Conservation (phyloP, 1,284 basidiomycete genomes). For the Exsudoporus floridanus region DNA sequence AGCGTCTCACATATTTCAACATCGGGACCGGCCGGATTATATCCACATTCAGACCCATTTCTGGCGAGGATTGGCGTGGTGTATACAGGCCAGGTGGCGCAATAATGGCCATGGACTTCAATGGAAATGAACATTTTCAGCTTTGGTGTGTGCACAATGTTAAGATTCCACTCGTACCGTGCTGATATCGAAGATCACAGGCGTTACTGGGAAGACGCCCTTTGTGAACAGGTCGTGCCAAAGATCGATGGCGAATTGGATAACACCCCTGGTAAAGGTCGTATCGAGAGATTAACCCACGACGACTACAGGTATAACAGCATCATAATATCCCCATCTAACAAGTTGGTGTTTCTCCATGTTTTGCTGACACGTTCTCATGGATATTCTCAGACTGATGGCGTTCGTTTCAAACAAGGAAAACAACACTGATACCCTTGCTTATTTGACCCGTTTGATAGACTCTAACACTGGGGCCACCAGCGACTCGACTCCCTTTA, state of each 20-base stretch:
- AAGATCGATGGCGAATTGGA: conserved; percentile 37
- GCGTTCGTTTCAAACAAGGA: conserved; percentile 40
- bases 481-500: conserved; percentile 25
- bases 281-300: conserved; percentile 40
- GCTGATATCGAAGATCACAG: conserved; percentile 19
- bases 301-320: conserved; percentile 34
- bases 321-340: conserved; percentile 32
- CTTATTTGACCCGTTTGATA: conserved; percentile 32
- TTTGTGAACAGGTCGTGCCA: conserved; percentile 26
- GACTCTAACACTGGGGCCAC: conserved; percentile 33
- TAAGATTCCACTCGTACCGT: neutral
- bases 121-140: conserved; percentile 42
- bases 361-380: conserved; percentile 2
- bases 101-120: conserved; percentile 40
- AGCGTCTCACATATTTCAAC: conserved; percentile 39
- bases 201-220: conserved; percentile 42
- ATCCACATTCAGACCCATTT: conserved; percentile 27
- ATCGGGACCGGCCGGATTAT: conserved; percentile 38
- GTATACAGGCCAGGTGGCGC: conserved; percentile 37
- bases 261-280: conserved; percentile 37
- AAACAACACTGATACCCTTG: conserved; percentile 36
- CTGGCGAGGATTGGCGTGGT: conserved; percentile 41
- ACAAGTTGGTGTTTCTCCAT: conserved; percentile 27
- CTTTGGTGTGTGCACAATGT: conserved; percentile 31
- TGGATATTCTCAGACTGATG: conserved; percentile 27